Percentiles rank a stretch among this genome's conserved stretches.
phyloP scores from a whole-genome alignment of 2,329 filamentous ascomycete species.

The Phoma sp. region DNA sequence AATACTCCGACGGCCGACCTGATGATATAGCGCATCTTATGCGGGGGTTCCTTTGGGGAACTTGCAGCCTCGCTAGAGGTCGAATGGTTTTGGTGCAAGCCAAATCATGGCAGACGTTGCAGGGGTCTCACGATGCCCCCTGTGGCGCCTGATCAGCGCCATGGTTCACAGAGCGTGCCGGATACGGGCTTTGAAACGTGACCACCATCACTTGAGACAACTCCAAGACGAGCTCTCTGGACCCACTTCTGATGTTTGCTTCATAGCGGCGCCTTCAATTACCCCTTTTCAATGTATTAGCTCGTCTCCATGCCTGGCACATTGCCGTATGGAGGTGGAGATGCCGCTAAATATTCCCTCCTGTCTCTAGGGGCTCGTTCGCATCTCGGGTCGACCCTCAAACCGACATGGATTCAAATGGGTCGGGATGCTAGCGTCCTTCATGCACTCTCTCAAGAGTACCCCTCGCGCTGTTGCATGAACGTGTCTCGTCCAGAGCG shows the following conservation, averaged over 20 bases:
- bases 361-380: slow-evolving; percentile 25
- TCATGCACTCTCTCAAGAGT: slow-evolving; percentile 48
- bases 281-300: slow-evolving; percentile 29
- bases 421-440: slow-evolving; percentile 44
- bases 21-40: slow-evolving; percentile 19
- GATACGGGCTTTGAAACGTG: slow-evolving; percentile 44
- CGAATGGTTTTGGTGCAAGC: slow-evolving; percentile 5
- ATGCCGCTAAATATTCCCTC: slow-evolving; percentile 36
- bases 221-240: slow-evolving; percentile 38
- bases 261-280: slow-evolving; percentile 24
- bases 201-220: slow-evolving; percentile 41
- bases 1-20: neutral
- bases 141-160: slow-evolving; percentile 35
- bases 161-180: slow-evolving; percentile 23
- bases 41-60: slow-evolving; percentile 22
- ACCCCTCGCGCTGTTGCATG: slow-evolving; percentile 38
- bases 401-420: slow-evolving; percentile 45
- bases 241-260: slow-evolving; percentile 30
- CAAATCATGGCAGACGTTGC: slow-evolving; percentile 23
- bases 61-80: slow-evolving; percentile 8
- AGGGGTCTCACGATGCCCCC: slow-evolving; percentile 32
- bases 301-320: slow-evolving; percentile 14
- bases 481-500: slow-evolving; percentile 44
- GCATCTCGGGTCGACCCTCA: slow-evolving; percentile 36
- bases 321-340: slow-evolving; percentile 24